phyloP scores from a whole-genome alignment of 495 filamentous ascomycete genomes.

The Xylaria cubensis region DNA sequence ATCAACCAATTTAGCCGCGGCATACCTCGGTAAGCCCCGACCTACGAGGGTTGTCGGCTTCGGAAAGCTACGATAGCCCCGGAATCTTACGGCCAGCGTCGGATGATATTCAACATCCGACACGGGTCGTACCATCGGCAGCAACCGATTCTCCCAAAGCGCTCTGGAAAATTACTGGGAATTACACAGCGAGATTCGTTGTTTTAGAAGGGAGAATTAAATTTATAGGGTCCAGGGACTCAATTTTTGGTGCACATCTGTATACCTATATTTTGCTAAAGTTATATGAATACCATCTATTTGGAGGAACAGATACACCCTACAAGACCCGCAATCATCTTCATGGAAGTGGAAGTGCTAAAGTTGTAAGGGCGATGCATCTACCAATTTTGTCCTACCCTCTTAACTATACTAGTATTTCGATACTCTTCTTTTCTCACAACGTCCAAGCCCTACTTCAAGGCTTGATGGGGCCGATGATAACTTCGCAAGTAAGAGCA shows the following conservation, averaged over 20 bases:
- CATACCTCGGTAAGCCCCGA: constrained; percentile 6
- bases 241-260: background rate
- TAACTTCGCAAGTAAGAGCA: background rate
- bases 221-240: background rate
- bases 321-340: background rate
- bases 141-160: constrained; percentile 1
- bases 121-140: constrained; percentile 10
- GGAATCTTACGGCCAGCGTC: constrained; percentile 19
- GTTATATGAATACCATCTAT: background rate
- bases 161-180: background rate
- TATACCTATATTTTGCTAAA: background rate
- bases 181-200: background rate
- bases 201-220: background rate
- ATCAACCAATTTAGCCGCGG: constrained; percentile 3
- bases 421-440: background rate
- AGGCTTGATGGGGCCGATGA: background rate
- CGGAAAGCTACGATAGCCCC: constrained; percentile 11
- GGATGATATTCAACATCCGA: constrained; percentile 25
- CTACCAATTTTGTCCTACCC: too few species aligned
- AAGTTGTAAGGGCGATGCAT: background rate
- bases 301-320: background rate
- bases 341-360: background rate
- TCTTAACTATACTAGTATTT: too few species aligned
- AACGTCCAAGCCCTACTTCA: background rate
- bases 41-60: constrained; percentile 1